A percentile compares a stretch with the other conserved stretches of the same genome.
phyloP scores from a whole-genome alignment of 1,284 basidiomycete genomes.

The Boletus coffeatus region DNA sequence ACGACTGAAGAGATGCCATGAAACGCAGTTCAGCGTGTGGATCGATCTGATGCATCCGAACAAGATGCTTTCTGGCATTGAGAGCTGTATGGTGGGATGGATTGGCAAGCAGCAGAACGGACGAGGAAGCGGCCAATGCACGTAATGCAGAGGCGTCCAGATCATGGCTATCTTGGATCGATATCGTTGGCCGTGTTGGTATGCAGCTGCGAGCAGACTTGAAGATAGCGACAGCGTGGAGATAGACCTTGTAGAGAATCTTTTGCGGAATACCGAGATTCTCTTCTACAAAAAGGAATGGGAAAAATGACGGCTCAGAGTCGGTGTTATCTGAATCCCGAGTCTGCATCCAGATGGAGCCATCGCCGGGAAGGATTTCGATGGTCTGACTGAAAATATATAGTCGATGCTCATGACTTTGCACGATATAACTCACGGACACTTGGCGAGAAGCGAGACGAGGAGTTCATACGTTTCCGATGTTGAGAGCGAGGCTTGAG shows the following conservation, averaged over 20 bases:
- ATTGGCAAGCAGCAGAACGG: constrained; percentile 55
- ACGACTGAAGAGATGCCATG: constrained; percentile 42
- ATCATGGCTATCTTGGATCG: not conserved
- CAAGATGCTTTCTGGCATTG: constrained; percentile 50
- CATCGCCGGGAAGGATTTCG: constrained; percentile 27
- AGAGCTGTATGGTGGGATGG: constrained; percentile 62
- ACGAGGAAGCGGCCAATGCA: constrained; percentile 32
- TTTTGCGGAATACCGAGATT: constrained; percentile 64
- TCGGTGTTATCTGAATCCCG: constrained; percentile 1
- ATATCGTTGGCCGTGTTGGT: not conserved
- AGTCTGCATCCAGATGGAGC: constrained; percentile 11
- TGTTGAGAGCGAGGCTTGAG: not conserved
- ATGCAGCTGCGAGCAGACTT: constrained; percentile 14
- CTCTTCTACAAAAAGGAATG: constrained; percentile 51
- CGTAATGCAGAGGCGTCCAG: constrained; percentile 6
- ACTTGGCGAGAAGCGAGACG: constrained; percentile 17
- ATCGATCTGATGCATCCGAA: constrained; percentile 33
- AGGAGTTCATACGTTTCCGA: constrained; percentile 21
- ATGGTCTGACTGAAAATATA: constrained; percentile 20
- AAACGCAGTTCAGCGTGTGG: constrained; percentile 43
- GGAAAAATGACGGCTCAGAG: constrained; percentile 19
- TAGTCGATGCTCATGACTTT: not conserved
- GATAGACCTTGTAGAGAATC: constrained; percentile 45
- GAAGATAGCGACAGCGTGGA: constrained; percentile 38
- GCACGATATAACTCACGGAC: constrained; percentile 21